Evolutionary conservation across 768 basidiomycete species (phyloP).

Genomic region (Pleurotus tuoliensis): DNA sequence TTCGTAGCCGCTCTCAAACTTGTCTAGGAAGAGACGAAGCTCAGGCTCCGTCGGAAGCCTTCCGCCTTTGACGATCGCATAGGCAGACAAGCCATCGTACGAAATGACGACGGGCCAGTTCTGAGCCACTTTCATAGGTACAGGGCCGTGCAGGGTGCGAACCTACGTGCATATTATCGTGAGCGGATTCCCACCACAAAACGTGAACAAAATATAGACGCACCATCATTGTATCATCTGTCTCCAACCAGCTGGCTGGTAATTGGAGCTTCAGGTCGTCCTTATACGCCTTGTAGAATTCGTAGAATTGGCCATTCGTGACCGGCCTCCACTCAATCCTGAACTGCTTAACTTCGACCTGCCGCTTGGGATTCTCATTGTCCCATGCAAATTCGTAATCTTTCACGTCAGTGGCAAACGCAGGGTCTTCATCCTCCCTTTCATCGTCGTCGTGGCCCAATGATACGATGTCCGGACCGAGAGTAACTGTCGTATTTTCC

Average conservation of each 20-base stretch:
- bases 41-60: conserved; percentile 90
- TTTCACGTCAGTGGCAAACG: conserved; percentile 31
- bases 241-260: conserved; percentile 74
- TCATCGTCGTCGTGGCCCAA: conserved; percentile 87
- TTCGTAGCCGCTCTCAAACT: conserved; percentile 68
- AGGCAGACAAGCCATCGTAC: conserved; percentile 74
- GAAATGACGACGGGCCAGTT: conserved; percentile 86
- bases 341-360: conserved; percentile 63
- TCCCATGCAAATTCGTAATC: conserved; percentile 91
- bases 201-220: conserved; percentile 10
- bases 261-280: conserved; percentile 42
- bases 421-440: conserved; percentile 46
- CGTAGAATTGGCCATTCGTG: conserved; percentile 82
- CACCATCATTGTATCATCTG: conserved; percentile 48
- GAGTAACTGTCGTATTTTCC: conserved; percentile 38
- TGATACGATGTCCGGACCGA: conserved; percentile 55
- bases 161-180: conserved; percentile 37
- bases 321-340: conserved; percentile 82
- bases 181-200: background rate
- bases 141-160: conserved; percentile 83
- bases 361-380: conserved; percentile 75
- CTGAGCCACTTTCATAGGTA: conserved; percentile 69
- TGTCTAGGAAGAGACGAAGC: conserved; percentile 73
- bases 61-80: conserved; percentile 86
- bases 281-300: conserved; percentile 44